phyloP scores from a whole-genome alignment of 768 basidiomycete species.

The Udeniomyces megalosporus region DNA sequence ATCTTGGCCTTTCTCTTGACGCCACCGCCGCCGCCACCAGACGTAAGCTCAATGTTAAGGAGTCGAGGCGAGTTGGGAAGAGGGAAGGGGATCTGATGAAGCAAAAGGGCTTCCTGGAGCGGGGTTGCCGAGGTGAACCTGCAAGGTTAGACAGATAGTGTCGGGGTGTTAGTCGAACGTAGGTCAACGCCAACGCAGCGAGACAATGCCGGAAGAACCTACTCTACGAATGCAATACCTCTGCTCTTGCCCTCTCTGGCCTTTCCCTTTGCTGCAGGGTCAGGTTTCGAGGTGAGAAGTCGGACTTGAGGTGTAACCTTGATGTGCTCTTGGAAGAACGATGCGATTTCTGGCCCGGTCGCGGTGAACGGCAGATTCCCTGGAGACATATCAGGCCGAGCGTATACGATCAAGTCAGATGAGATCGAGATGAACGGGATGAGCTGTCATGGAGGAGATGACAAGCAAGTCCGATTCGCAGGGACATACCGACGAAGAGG shows the following conservation, averaged over 20 bases:
- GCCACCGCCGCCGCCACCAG: constrained; percentile 10
- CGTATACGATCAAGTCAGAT: background rate
- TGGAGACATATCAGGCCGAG: background rate
- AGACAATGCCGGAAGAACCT: background rate
- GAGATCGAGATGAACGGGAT: background rate
- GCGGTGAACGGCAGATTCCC: constrained; percentile 10
- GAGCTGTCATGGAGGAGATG: background rate
- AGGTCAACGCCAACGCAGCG: background rate
- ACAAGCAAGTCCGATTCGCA: background rate
- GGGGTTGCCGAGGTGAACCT: constrained; percentile 12
- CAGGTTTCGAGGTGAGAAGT: constrained; percentile 12
- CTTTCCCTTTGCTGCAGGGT: background rate
- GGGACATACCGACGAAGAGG: constrained; percentile 13
- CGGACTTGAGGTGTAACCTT: constrained; percentile 11
- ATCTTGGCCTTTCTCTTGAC: constrained; percentile 9
- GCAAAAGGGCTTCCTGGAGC: constrained; percentile 7
- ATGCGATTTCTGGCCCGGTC: constrained; percentile 5
- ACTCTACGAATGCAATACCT: constrained; percentile 15
- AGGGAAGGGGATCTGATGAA: constrained; percentile 14
- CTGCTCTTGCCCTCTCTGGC: constrained; percentile 6
- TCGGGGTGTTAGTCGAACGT: background rate
- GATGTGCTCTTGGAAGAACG: constrained; percentile 12
- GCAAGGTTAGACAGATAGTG: background rate
- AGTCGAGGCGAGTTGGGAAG: background rate
- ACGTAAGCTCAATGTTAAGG: constrained; percentile 15